Percentiles rank a stretch among this genome's conserved stretches.
These are phyloP conservation scores for Amphibolis antarctica DNA, from an alignment of 106 monocot genomes.

Conservation along the genomic window DNA sequence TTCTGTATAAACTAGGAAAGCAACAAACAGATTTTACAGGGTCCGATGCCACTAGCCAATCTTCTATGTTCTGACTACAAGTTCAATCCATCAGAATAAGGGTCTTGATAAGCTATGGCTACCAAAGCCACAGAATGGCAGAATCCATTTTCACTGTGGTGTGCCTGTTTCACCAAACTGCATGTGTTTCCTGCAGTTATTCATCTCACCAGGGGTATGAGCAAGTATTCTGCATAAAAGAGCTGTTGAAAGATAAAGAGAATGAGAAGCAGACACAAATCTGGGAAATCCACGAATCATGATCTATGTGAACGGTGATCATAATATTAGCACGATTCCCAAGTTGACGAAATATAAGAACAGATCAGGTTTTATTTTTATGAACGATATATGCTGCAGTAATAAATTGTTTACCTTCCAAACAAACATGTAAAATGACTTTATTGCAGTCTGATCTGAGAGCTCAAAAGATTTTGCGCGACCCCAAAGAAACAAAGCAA, in stretches of 20 bases:
- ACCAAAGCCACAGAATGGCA: neutral
- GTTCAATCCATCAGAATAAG: neutral
- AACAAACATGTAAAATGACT: conserved; percentile 96
- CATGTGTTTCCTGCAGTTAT: neutral
- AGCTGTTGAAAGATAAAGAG: conserved; percentile 30
- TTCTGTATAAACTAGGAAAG: no score
- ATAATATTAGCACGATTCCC: no score
- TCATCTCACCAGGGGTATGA: conserved; percentile 86
- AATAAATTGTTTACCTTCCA: conserved; percentile 94
- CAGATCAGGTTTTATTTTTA: neutral
- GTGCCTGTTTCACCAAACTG: no score
- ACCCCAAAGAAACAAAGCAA: conserved; percentile 77
- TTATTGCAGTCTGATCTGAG: conserved; percentile 61
- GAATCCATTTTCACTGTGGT: no score
- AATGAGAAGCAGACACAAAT: neutral
- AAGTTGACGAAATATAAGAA: neutral
- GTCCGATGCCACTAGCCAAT: no score
- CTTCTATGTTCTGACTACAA: neutral
- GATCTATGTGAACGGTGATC: no score
- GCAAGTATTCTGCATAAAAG: conserved; percentile 79
- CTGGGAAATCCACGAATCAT: no score
- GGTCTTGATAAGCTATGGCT: neutral
- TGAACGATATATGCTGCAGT: neutral
- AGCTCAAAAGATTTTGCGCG: conserved; percentile 53
- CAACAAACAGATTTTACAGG: no score